phyloP scores from a whole-genome alignment of 371 early-diverging fungal genomes.

The Coemansia sp. region DNA sequence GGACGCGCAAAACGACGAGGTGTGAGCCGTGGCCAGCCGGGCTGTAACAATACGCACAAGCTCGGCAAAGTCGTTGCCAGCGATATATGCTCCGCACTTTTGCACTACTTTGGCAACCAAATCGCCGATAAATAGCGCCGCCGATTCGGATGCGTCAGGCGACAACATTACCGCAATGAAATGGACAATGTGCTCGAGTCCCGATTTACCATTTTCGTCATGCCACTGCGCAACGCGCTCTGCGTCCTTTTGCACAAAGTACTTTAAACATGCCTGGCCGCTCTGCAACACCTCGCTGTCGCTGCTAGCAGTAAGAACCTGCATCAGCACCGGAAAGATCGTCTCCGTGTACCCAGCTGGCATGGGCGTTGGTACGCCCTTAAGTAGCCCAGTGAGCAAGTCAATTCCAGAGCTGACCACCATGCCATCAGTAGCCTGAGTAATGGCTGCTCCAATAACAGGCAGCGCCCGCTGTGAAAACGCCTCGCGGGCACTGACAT shows the following conservation, averaged over 20 bases:
- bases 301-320: slow-evolving; percentile 61
- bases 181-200: slow-evolving; percentile 74
- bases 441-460: slow-evolving; percentile 61
- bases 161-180: slow-evolving; percentile 75
- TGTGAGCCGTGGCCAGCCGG: slow-evolving; percentile 69
- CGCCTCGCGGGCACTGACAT: slow-evolving; percentile 59
- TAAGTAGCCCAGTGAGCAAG: slow-evolving; percentile 63
- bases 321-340: slow-evolving; percentile 82
- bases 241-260: slow-evolving; percentile 63
- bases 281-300: slow-evolving; percentile 68
- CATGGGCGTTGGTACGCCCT: slow-evolving; percentile 67
- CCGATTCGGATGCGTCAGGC: slow-evolving; percentile 73
- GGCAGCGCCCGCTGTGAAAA: slow-evolving; percentile 73
- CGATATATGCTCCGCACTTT: slow-evolving; percentile 64
- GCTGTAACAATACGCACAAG: slow-evolving; percentile 71
- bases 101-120: slow-evolving; percentile 79
- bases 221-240: slow-evolving; percentile 65
- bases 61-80: slow-evolving; percentile 68
- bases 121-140: slow-evolving; percentile 86
- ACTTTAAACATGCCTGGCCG: slow-evolving; percentile 66
- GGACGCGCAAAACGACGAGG: slow-evolving; percentile 79
- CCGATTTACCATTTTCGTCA: slow-evolving; percentile 58
- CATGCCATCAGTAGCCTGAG: slow-evolving; percentile 52
- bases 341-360: slow-evolving; percentile 70
- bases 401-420: slow-evolving; percentile 71